Evolutionary conservation across 345 rosid genomes (phyloP).

Genomic region (Angophora floribunda): DNA sequence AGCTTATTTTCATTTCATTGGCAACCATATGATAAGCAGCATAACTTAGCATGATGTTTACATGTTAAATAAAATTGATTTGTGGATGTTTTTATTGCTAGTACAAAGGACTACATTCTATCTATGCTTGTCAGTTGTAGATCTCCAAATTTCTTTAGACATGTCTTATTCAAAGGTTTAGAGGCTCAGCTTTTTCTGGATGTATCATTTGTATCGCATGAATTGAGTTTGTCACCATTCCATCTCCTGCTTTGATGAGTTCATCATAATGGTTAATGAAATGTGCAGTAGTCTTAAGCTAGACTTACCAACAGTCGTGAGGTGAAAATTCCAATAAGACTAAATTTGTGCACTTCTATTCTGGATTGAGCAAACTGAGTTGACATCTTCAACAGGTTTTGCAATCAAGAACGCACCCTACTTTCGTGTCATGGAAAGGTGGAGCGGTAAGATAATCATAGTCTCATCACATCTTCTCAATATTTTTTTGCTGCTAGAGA

Average conservation of each 20-base stretch:
- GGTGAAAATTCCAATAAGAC: background rate
- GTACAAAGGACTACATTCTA: background rate
- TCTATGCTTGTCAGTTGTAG: background rate
- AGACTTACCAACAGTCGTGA: background rate
- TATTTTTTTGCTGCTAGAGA: background rate
- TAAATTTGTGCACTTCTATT: background rate
- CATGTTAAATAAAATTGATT: background rate
- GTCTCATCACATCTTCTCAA: background rate
- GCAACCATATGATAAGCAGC: background rate
- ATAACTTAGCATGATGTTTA: background rate
- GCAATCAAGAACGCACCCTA: slow-evolving; percentile 65
- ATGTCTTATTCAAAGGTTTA: background rate
- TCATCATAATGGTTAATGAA: background rate
- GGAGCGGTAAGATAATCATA: slow-evolving; percentile 54
- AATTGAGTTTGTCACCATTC: background rate
- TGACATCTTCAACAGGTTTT: slow-evolving; percentile 42
- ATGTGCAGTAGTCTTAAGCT: background rate
- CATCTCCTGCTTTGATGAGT: background rate
- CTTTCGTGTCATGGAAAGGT: slow-evolving; percentile 76
- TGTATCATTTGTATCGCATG: background rate
- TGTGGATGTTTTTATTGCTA: background rate
- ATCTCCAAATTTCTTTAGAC: background rate
- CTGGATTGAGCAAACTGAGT: background rate
- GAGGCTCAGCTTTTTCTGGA: background rate
- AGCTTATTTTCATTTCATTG: background rate